Evolutionary conservation across 768 basidiomycete genomes (phyloP).

Genomic region (Russula ochroleuca): DNA sequence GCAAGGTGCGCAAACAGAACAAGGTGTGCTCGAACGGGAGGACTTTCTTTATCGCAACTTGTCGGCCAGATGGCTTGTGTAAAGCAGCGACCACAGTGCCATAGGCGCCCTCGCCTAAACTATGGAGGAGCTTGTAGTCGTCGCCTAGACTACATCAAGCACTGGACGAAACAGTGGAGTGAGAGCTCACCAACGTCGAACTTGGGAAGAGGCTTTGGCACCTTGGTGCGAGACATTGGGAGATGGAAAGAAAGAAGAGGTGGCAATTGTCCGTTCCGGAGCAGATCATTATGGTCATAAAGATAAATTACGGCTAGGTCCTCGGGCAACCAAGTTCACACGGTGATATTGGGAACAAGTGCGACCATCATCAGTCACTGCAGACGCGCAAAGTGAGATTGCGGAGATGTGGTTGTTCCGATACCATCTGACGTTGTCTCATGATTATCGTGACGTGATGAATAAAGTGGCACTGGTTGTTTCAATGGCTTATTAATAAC

Average conservation of each 20-base stretch:
- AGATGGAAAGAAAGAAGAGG: constrained; percentile 29
- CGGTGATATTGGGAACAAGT: not conserved
- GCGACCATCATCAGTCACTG: not conserved
- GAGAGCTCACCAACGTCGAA: constrained; percentile 58
- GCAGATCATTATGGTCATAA: not conserved
- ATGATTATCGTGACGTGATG: not conserved
- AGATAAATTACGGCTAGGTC: constrained; percentile 1
- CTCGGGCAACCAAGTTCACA: constrained; percentile 9
- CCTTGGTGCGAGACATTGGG: constrained; percentile 37
- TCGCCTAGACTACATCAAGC: constrained; percentile 44
- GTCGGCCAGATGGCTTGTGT: constrained; percentile 73
- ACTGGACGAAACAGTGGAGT: constrained; percentile 7
- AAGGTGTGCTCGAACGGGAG: constrained; percentile 92
- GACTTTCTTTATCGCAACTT: constrained; percentile 95
- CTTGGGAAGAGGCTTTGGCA: constrained; percentile 62
- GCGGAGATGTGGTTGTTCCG: constrained; percentile 3
- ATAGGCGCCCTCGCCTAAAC: constrained; percentile 83
- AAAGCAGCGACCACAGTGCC: constrained; percentile 87
- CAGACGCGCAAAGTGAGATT: not conserved
- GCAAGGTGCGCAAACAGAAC: constrained; percentile 83
- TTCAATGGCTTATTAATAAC: not conserved
- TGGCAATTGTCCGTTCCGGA: not conserved
- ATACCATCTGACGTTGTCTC: not conserved
- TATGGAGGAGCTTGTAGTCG: constrained; percentile 68
- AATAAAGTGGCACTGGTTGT: not conserved